Evolutionary conservation across 2,329 filamentous ascomycete species (phyloP), one percentile per base, ranked within the genome.

Genomic region (Trichoderma sp.): DNA sequence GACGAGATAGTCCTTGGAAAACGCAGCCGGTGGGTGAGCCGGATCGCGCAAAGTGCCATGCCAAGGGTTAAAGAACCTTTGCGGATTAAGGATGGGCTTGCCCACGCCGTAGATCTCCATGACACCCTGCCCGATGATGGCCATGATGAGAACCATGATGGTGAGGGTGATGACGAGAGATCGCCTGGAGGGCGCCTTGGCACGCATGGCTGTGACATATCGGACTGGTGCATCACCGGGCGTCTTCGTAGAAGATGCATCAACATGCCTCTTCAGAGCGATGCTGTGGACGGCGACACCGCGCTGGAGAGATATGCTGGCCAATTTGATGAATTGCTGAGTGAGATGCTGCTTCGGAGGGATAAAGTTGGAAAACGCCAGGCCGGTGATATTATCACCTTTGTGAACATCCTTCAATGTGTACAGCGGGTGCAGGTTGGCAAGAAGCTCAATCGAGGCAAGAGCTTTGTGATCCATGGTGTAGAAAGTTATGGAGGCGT

Each of bases 201-300:
- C 89, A 77, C 90, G 85, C 77, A 89, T 87, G 21, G 89, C 90
- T 38, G 95, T 90, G 4, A 95, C 89, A 81, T 95, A 95, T 77
- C 94, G 93, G 11, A 89, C 86, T 14, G 87, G 85, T n/a, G 85
- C 86, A 0, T 89, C 85, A 16, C 85, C 83, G 0, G 80, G 83
- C 74, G 83, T 85, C 59, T 83, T 76, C 8, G 83, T 80, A 16
- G 62, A 29, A 5, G 82, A 78, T 75, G 82, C 83, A 78, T 86
- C 84, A 67, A 85, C 76, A 56, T 85, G 79, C 76, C 85, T 86
- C 78, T 85, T 86, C 65, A 98, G 88, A 0, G 94, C 92, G 77
- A 98, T 91, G 53, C 91, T 93, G 83, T 97, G 94, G 31, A 97
- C 92, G 35, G 93, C 91, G 56, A 95, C 91, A 0, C 92, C 94